Percentiles rank a stretch among this genome's conserved stretches.
Conservation (phyloP, 352 stramenopile genomes). For the Pythium guiyangense region DNA sequence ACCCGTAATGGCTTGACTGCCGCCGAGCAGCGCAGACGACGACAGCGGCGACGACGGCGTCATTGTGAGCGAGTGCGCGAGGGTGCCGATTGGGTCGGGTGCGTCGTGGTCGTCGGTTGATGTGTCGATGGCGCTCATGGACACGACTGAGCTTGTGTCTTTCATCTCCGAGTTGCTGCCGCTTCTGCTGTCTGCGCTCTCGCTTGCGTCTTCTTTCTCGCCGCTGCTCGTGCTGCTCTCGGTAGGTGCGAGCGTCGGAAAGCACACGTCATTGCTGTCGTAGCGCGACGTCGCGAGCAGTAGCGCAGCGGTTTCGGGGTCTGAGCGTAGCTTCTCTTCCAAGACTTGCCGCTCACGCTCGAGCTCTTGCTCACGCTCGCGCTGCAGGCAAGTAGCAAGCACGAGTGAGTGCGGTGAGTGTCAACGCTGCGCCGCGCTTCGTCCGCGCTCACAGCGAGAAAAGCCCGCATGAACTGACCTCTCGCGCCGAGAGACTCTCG, state of each 20-base stretch:
- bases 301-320: conserved; percentile 3
- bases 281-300: conserved; percentile 5
- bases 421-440: too few species aligned
- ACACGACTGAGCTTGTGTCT: too few species aligned
- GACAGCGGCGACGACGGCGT: background rate
- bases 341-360: background rate
- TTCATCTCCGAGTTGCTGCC: too few species aligned
- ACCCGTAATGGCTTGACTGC: conserved; percentile 3
- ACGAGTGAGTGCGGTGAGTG: too few species aligned
- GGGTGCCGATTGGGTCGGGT: background rate
- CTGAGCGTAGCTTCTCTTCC: conserved; percentile 6
- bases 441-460: too few species aligned
- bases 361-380: conserved; percentile 1
- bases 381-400: background rate
- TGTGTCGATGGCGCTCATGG: background rate
- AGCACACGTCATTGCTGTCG: too few species aligned
- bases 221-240: too few species aligned
- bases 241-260: too few species aligned
- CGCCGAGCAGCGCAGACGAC: background rate
- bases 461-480: conserved; percentile 5
- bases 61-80: background rate
- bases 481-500: conserved; percentile 4
- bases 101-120: background rate
- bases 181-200: too few species aligned
- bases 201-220: too few species aligned